Evolutionary conservation across 208 protist species (phyloP).

Genomic region (Acanthamoeba lugdunensis): DNA sequence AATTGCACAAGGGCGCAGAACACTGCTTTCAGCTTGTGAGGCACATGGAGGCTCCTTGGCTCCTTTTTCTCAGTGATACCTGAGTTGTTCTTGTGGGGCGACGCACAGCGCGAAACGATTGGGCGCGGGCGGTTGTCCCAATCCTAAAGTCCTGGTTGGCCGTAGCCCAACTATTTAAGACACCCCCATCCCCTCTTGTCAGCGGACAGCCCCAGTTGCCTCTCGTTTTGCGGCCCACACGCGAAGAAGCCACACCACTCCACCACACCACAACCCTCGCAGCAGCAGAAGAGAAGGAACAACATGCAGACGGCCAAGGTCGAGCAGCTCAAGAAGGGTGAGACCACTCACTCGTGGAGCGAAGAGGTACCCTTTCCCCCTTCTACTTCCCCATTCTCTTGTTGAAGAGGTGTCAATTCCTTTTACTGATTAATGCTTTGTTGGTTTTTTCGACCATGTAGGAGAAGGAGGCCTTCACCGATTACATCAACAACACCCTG

Average conservation of each 20-base stretch:
- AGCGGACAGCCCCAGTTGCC: no score
- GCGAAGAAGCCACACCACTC: background rate
- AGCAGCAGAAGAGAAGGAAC: background rate
- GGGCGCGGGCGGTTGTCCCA: background rate
- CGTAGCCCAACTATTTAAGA: background rate
- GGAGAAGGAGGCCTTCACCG: slow-evolving; percentile 85
- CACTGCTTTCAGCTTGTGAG: no score
- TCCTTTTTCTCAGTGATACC: no score
- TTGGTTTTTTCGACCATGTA: slow-evolving; percentile 75
- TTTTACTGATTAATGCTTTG: slow-evolving; percentile 31
- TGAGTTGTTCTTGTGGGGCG: background rate
- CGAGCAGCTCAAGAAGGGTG: slow-evolving; percentile 61
- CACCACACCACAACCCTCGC: background rate
- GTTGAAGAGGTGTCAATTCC: background rate
- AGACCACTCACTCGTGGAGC: slow-evolving; percentile 75
- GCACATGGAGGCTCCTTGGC: no score
- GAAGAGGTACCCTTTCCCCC: slow-evolving; percentile 36
- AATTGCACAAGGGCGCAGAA: no score
- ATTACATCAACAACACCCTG: slow-evolving; percentile 87
- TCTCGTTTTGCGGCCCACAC: background rate
- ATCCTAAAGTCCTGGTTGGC: background rate
- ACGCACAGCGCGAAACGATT: background rate
- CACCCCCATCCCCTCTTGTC: no score
- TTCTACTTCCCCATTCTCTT: background rate
- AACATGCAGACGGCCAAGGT: slow-evolving; percentile 56